Base-by-base conservation (phyloP, 2,329 filamentous ascomycete genomes). In the Botrytis fabae region DNA sequence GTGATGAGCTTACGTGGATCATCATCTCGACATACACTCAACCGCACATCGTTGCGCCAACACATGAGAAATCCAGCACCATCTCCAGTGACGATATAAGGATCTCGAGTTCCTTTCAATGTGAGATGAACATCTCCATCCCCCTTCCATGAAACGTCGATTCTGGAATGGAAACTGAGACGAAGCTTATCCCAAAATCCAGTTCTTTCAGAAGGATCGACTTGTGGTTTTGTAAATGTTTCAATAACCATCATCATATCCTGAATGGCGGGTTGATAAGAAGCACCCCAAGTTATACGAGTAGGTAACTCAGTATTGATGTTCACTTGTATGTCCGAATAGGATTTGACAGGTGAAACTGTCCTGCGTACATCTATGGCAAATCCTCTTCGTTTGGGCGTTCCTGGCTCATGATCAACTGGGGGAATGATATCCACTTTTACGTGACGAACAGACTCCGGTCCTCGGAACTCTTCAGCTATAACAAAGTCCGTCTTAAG, bases 191-290 rank as follows among this genome's bases (percentile, higher is more conserved):
- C 96, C 96, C 96, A 99, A 84, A 99, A 99, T 4, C 96, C 96
- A 64, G 97, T 94, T 72, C 92, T 88, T 76, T 99, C 97, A 0
- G 96, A 98, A 1, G 93, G 92, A 81, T 99, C 97, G 42, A 98
- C 86, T 75, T 95, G 95, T 12, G 95, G 94, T 81, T 99, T 99
- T 0, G 95, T 98, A 81, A 99, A 98, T 3, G 93, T 95, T 82
- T 99, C 96, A 75, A 99, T 93, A 40, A 95, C 95, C 88, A 98
- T 98, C 96, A 99, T 99, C 92, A 98, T 97, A 80, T 99, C 97
- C 81, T 99, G 96, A 66, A 99, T 95, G 1, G 95, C 95, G 42
- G 97, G 96, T 80, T 99, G 97, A 80, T 98, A 99, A 2, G 95
- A 97, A 63, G 96, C 95, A 12, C 95, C 95, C 97, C 96, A 99